phyloP scores from a whole-genome alignment of 1,284 basidiomycete genomes.

The Irpex sp. region DNA sequence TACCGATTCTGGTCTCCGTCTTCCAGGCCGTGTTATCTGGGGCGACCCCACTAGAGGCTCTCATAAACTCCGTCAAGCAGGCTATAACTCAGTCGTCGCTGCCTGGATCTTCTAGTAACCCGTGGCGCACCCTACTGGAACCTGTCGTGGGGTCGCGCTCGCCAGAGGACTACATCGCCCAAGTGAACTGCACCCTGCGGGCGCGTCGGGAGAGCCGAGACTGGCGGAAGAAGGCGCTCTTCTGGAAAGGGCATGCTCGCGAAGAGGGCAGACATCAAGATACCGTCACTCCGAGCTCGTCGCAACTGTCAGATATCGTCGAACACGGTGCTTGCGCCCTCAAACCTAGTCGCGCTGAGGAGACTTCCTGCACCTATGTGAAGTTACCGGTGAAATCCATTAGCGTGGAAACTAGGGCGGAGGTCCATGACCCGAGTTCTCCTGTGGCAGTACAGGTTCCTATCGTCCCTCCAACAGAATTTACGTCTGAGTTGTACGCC shows the following conservation, averaged over 20 bases:
- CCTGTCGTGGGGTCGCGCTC: conserved; percentile 38
- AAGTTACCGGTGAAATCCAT: background rate
- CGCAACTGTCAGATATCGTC: conserved; percentile 46
- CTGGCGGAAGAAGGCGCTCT: conserved; percentile 38
- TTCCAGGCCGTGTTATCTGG: conserved; percentile 22
- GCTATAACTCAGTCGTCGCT: conserved; percentile 32
- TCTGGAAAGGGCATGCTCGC: conserved; percentile 45
- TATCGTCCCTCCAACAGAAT: background rate
- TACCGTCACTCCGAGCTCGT: conserved; percentile 46
- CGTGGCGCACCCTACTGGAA: conserved; percentile 44
- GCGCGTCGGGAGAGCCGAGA: conserved; percentile 40
- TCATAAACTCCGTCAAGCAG: conserved; percentile 43
- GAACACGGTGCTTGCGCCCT: conserved; percentile 22
- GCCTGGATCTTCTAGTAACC: conserved; percentile 19
- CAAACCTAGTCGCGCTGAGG: background rate
- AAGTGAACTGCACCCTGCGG: conserved; percentile 43
- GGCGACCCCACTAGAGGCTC: conserved; percentile 37
- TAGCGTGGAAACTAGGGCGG: background rate
- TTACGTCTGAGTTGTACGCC: background rate
- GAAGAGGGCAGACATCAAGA: conserved; percentile 25
- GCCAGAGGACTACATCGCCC: conserved; percentile 44
- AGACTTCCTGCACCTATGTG: background rate
- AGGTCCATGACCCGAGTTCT: background rate
- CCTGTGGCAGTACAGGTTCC: background rate
- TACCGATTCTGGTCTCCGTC: conserved; percentile 20